phyloP scores from a whole-genome alignment of 2,329 filamentous ascomycete genomes.

The Xylaria sp. region DNA sequence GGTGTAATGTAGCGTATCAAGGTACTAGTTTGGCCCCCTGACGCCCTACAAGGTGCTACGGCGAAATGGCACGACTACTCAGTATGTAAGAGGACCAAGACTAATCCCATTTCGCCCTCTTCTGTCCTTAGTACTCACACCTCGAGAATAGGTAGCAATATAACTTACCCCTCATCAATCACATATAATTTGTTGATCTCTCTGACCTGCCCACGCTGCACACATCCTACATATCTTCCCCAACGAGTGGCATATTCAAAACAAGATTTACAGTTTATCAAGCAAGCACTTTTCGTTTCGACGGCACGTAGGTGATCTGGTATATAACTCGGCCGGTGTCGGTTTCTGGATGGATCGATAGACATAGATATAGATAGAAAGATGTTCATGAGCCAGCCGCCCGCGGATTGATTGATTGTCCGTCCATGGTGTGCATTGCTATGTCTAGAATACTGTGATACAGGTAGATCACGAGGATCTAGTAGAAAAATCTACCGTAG shows the following conservation, averaged over 20 bases:
- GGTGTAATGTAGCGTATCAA: neutral
- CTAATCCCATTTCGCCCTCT: slow-evolving; percentile 15
- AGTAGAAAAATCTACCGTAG: neutral
- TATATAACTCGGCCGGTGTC: neutral
- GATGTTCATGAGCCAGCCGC: neutral
- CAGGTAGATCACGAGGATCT: slow-evolving; percentile 30
- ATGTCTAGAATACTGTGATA: slow-evolving; percentile 25
- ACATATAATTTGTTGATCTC: slow-evolving; percentile 6
- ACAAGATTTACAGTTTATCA: slow-evolving; percentile 26
- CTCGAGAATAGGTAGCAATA: neutral
- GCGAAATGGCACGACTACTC: slow-evolving; percentile 1
- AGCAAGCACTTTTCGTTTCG: slow-evolving; percentile 21
- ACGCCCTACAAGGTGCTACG: slow-evolving; percentile 3
- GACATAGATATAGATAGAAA: neutral
- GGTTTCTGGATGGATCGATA: neutral
- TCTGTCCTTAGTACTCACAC: neutral
- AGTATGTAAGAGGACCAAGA: slow-evolving; percentile 3
- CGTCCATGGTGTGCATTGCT: neutral
- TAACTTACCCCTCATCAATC: slow-evolving; percentile 1
- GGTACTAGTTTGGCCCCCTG: neutral
- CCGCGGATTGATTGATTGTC: neutral
- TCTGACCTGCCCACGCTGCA: no score
- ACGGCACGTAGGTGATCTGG: neutral
- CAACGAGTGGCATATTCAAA: slow-evolving; percentile 17
- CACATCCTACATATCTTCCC: neutral